phyloP scores from a whole-genome alignment of 768 basidiomycete species.

The Russula compacta region DNA sequence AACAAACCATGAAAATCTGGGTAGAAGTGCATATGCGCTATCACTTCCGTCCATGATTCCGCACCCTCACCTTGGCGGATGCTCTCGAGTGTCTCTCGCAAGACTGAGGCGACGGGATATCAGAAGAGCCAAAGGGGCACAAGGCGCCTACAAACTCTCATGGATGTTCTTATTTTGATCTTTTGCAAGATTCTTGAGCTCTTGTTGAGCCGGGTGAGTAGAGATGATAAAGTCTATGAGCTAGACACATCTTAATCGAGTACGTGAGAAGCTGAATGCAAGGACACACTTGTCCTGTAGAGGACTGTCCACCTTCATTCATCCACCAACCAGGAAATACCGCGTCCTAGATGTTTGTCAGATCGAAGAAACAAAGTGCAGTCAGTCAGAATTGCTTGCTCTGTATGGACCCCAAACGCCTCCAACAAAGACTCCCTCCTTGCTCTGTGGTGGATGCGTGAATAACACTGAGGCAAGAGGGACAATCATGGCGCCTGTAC shows the following conservation, averaged over 20 bases:
- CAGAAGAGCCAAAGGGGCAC: background rate
- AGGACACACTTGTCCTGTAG: conserved; percentile 74
- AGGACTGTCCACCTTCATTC: conserved; percentile 99
- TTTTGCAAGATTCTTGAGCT: conserved; percentile 56
- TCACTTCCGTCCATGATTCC: conserved; percentile 69
- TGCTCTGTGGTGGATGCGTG: conserved; percentile 43
- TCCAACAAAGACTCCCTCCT: conserved; percentile 73
- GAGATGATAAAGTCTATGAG: conserved; percentile 92
- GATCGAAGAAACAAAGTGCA: conserved; percentile 2
- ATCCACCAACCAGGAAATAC: conserved; percentile 97
- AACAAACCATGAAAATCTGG: conserved; percentile 82
- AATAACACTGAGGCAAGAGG: background rate
- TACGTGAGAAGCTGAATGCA: background rate
- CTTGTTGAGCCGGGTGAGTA: conserved; percentile 78
- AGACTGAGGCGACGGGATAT: conserved; percentile 35
- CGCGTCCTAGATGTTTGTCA: conserved; percentile 48
- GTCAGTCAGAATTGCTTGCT: conserved; percentile 29
- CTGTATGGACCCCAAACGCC: conserved; percentile 93
- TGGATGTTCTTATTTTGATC: conserved; percentile 52
- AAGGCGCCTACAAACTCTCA: conserved; percentile 32
- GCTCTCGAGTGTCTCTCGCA: conserved; percentile 64
- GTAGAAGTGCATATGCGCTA: conserved; percentile 88
- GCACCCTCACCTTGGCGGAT: conserved; percentile 46
- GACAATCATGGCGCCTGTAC: conserved; percentile 29
- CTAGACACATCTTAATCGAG: conserved; percentile 29